A percentile compares a stretch with the other conserved stretches of the same genome.
phyloP scores from a whole-genome alignment of 2,329 filamentous ascomycete species.

The Tolypocladium cylindrosporum region DNA sequence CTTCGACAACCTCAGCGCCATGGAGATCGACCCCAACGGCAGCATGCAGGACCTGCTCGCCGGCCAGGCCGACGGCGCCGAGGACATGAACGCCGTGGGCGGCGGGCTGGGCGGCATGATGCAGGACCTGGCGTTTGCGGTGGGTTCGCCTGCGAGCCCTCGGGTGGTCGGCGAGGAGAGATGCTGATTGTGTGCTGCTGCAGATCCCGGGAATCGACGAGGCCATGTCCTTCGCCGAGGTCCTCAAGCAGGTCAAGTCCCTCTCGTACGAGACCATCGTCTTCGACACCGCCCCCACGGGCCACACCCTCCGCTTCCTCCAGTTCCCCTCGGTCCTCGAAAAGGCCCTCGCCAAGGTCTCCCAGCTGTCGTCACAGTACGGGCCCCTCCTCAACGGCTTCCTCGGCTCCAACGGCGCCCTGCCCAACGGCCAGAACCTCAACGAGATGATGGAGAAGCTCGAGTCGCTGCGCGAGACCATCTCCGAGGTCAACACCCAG shows the following conservation, averaged over 20 bases:
- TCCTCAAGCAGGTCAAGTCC: slow-evolving; percentile 97
- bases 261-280: slow-evolving; percentile 98
- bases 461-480: slow-evolving; percentile 85
- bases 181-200: slow-evolving; percentile 5
- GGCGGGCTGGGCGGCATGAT: slow-evolving; percentile 87
- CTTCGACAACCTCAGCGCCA: slow-evolving; percentile 87
- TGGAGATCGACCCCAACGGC: slow-evolving; percentile 98
- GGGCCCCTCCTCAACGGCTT: slow-evolving; percentile 92
- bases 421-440: slow-evolving; percentile 89
- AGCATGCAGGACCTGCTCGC: slow-evolving; percentile 92
- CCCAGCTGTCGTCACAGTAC: slow-evolving; percentile 87
- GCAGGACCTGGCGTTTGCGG: slow-evolving; percentile 94
- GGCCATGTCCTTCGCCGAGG: slow-evolving; percentile 98
- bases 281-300: slow-evolving; percentile 96
- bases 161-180: neutral
- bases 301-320: slow-evolving; percentile 95
- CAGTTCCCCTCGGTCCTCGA: slow-evolving; percentile 97
- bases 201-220: slow-evolving; percentile 98
- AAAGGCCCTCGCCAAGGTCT: slow-evolving; percentile 96
- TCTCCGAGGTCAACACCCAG: slow-evolving; percentile 90
- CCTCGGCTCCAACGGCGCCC: slow-evolving; percentile 61
- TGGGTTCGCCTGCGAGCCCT: slow-evolving; percentile 29
- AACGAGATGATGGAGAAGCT: slow-evolving; percentile 91
- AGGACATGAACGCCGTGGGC: slow-evolving; percentile 55
- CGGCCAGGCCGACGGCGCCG: slow-evolving; percentile 63